phyloP scores from a whole-genome alignment of 352 stramenopile species.

The Globisporangium paddicum region DNA sequence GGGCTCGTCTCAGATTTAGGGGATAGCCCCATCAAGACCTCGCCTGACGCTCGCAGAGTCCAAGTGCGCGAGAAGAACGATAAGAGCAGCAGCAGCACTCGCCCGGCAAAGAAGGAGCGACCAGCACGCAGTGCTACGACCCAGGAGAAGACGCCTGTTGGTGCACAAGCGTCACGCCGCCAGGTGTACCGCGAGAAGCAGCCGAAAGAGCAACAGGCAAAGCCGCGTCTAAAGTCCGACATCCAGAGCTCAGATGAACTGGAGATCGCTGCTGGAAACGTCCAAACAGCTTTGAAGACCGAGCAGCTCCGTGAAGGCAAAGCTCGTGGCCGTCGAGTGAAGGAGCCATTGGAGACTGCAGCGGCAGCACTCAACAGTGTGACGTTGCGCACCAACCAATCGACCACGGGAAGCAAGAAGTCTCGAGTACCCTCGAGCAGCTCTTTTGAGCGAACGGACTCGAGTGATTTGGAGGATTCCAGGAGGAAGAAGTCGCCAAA shows the following conservation, averaged over 20 bases:
- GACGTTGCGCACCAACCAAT: not conserved
- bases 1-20: slow-evolving; percentile 9
- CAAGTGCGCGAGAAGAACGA: slow-evolving; percentile 18
- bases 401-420: not conserved
- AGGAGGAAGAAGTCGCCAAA: slow-evolving; percentile 13
- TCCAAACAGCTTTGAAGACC: not conserved
- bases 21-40: slow-evolving; percentile 13
- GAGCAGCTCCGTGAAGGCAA: not conserved
- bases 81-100: slow-evolving; percentile 13
- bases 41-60: slow-evolving; percentile 8
- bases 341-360: not conserved
- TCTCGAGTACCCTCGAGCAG: not conserved
- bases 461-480: slow-evolving; percentile 12
- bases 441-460: slow-evolving; percentile 3
- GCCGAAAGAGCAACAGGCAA: slow-evolving; percentile 11
- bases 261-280: not conserved
- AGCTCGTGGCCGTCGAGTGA: slow-evolving; percentile 1
- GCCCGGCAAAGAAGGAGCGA: slow-evolving; percentile 18
- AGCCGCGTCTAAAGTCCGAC: not conserved
- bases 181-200: slow-evolving; percentile 68
- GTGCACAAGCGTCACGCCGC: slow-evolving; percentile 22
- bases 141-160: slow-evolving; percentile 10
- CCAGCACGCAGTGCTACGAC: not conserved
- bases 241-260: slow-evolving; percentile 4
- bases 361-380: too few species aligned